These are phyloP conservation scores for Babesia bovis DNA, from an alignment of 169 alveolate genomes.

Conservation along the genomic window DNA sequence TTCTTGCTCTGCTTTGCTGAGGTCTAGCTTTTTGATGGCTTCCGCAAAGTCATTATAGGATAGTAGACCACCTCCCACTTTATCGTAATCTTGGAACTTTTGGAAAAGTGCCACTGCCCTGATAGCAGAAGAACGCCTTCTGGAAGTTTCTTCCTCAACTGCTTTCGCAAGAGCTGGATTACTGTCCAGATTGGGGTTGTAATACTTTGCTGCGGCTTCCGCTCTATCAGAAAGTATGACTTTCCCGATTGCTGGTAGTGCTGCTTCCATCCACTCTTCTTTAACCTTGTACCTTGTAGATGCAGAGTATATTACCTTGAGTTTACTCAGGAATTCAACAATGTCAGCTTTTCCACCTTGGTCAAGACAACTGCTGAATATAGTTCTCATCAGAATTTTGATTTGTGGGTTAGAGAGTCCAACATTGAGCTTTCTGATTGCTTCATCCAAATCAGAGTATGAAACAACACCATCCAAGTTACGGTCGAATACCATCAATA, in stretches of 20 bases:
- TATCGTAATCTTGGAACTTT: conserved; percentile 81
- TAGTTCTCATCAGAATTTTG: conserved; percentile 78
- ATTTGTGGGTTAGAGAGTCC: conserved; percentile 84
- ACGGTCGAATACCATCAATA: conserved; percentile 80
- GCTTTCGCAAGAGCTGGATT: conserved; percentile 13
- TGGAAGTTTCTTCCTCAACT: conserved; percentile 27
- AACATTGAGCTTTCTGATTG: conserved; percentile 72
- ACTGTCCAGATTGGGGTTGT: conserved; percentile 71
- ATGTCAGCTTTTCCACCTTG: conserved; percentile 80
- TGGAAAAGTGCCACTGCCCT: conserved; percentile 85
- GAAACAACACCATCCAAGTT: conserved; percentile 83
- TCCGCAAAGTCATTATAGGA: conserved; percentile 80
- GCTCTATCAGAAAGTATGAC: conserved; percentile 81
- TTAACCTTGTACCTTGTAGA: conserved; percentile 69
- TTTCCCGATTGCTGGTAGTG: conserved; percentile 82
- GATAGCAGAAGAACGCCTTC: conserved; percentile 83
- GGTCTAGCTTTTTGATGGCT: conserved; percentile 78
- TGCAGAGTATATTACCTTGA: conserved; percentile 79
- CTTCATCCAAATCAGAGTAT: conserved; percentile 80
- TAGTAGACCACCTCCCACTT: conserved; percentile 75
- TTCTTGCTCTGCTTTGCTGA: conserved; percentile 77
- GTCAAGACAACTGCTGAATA: conserved; percentile 72
- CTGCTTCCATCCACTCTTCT: conserved; percentile 78
- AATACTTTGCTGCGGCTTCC: conserved; percentile 82
- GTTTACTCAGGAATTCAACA: conserved; percentile 83